Conservation (phyloP, 352 stramenopile species). For the Phytopythium litorale region DNA sequence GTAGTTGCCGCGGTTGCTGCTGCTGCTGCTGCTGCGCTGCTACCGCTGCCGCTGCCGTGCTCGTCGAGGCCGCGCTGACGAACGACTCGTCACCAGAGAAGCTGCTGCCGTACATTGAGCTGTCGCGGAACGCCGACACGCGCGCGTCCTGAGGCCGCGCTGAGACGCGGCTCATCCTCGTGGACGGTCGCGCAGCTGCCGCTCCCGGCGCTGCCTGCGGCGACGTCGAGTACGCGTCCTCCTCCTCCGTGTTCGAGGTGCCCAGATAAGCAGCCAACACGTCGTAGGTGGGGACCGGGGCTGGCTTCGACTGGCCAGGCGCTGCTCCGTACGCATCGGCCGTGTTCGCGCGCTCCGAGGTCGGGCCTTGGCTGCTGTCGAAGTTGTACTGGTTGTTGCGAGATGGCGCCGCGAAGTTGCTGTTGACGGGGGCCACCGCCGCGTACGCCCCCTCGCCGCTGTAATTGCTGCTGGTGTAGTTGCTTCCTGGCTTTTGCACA, state of each 20-base stretch:
- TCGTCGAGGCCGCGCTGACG: neutral
- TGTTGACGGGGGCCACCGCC: neutral
- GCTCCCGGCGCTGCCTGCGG: conserved; percentile 10
- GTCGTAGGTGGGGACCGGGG: conserved; percentile 25
- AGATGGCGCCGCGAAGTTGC: neutral
- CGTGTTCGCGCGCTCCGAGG: neutral
- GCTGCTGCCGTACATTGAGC: conserved; percentile 9
- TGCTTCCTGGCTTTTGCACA: neutral
- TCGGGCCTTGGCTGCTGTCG: conserved; percentile 6
- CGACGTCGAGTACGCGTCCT: conserved; percentile 18
- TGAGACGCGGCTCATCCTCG: conserved; percentile 1
- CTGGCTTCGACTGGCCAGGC: conserved; percentile 1
- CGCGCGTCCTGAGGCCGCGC: conserved; percentile 7
- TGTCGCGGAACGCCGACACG: conserved; percentile 17
- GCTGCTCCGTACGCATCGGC: neutral
- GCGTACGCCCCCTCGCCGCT: conserved; percentile 5
- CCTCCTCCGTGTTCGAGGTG: conserved; percentile 20
- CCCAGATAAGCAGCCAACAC: conserved; percentile 36
- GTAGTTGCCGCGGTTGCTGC: conserved; percentile 10
- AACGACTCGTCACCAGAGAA: conserved; percentile 10
- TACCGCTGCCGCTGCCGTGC: conserved; percentile 1
- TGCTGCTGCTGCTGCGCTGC: conserved; percentile 6
- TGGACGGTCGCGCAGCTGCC: neutral
- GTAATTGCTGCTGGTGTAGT: conserved; percentile 7
- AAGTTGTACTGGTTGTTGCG: conserved; percentile 34